phyloP scores from a whole-genome alignment of 805 yeast genomes.

The Barnettozyma vustinii region DNA sequence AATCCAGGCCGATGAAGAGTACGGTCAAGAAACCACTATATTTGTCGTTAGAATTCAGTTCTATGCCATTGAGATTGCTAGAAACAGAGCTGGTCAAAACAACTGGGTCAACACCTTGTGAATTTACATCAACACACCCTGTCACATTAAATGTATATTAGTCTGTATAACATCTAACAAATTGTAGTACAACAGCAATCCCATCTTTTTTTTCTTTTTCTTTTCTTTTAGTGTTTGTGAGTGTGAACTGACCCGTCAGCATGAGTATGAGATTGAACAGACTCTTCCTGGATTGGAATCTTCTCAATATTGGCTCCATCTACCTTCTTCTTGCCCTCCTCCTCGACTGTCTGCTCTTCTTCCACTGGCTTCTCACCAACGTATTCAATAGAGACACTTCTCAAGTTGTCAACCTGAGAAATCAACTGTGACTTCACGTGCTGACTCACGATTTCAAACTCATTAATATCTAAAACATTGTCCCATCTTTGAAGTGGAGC shows the following conservation, averaged over 20 bases:
- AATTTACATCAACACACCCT: background rate
- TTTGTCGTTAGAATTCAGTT: constrained; percentile 93
- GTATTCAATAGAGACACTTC: constrained; percentile 38
- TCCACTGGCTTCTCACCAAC: constrained; percentile 28
- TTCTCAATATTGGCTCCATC: background rate
- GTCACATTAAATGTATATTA: background rate
- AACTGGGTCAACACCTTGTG: constrained; percentile 60
- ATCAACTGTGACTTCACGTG: constrained; percentile 31
- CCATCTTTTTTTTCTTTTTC: too few relatives aligned
- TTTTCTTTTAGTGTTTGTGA: constrained; percentile 21
- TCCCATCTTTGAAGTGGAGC: constrained; percentile 43
- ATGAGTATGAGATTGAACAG: constrained; percentile 20
- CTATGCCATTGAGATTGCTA: constrained; percentile 88
- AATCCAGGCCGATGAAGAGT: constrained; percentile 64
- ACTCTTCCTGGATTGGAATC: constrained; percentile 7
- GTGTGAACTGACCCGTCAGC: constrained; percentile 24
- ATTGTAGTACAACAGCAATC: background rate
- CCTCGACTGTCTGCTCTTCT: background rate
- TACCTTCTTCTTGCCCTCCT: constrained; percentile 4
- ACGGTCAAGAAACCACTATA: constrained; percentile 76
- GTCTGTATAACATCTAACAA: background rate
- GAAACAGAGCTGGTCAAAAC: constrained; percentile 86
- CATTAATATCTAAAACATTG: constrained; percentile 35
- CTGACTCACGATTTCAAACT: constrained; percentile 37
- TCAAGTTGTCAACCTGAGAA: constrained; percentile 36